Base-by-base conservation (phyloP, 768 basidiomycete genomes). In the Lactarius evosmus region DNA sequence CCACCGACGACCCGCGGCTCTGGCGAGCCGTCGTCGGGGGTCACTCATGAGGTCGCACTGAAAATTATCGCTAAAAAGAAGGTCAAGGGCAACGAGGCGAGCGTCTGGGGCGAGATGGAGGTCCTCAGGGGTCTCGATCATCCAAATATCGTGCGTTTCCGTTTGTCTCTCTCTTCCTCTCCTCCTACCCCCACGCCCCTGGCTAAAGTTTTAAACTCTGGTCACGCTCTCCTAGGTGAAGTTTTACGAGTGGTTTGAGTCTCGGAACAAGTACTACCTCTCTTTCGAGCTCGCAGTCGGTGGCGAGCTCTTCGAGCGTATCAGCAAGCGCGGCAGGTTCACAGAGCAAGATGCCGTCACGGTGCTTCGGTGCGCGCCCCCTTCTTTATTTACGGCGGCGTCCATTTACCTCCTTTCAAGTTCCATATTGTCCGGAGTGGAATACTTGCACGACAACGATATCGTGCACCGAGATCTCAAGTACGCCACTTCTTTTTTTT, bases 401-500 rank as follows among this genome's bases (percentile, higher is more conserved):
- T 7, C 7, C 33, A 25, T 5, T 32, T 4, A 27, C 29, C 6
- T 17, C 32, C 33, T 56, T 30, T 56, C 4, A 64, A 93, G 91
- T 60, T 93, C 93, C 1, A 82, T 94, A 12, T 76, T 96, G n/a
- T 82, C 84, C 0, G 96, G 90, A 12, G 91, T 97, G 11, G 80
- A 83, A 67, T 98, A 98, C 71, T 83, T 98, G 5, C 97, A 99
- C 70, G 81, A 88, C 2, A 85, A 98, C 70, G 88, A 91, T 63
- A 94, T 99, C 67, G 97, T 98, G 19, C 97, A 99, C 72, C 85
- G 97, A 4, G 96, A 99, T 72, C 83, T 99, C 66, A 98, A 98
- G 90, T 92, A 56, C 29, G 61, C 65, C 27, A 8, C 34, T 1
- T 56, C 44, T 19, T 16, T 46, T 14, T 17, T 3, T 44, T 56